phyloP scores from a whole-genome alignment of 306 rosid species.

The Lagenaria siceraria region DNA sequence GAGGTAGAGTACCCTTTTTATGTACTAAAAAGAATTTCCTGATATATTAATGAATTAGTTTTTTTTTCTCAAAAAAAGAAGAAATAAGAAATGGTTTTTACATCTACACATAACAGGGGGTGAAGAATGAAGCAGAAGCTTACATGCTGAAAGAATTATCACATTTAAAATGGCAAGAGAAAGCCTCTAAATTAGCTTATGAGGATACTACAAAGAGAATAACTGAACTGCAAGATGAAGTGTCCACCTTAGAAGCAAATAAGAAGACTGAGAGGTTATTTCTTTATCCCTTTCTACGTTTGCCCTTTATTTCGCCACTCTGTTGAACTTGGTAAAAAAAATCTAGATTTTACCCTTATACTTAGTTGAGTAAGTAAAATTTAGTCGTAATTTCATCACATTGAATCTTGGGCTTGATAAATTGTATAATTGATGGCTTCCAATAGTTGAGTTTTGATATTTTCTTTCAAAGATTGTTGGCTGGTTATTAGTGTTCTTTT shows the following conservation, averaged over 20 bases:
- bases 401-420: neutral
- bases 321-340: neutral
- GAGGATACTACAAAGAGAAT: slow-evolving; percentile 50
- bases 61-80: neutral
- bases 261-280: slow-evolving; percentile 59
- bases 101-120: slow-evolving; percentile 42
- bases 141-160: slow-evolving; percentile 90
- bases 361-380: neutral
- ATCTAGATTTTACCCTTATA: neutral
- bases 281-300: neutral
- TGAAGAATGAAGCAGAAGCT: slow-evolving; percentile 87
- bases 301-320: neutral
- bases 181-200: slow-evolving; percentile 66
- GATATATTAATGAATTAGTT: neutral
- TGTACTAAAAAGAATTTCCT: neutral
- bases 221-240: slow-evolving; percentile 36
- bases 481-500: neutral
- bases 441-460: neutral
- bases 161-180: slow-evolving; percentile 87
- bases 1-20: slow-evolving; percentile 46
- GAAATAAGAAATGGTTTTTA: neutral
- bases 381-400: neutral
- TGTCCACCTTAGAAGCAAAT: slow-evolving; percentile 54
- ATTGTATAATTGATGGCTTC: neutral
- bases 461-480: neutral